A percentile compares a stretch with the other conserved stretches of the same genome.
phyloP scores from a whole-genome alignment of 345 rosid genomes.

The Arabidopsis thaliana region TAIR10.1 NC_003075.7:10720001-10720500 shows the following conservation, averaged over 20 bases:
- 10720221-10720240: neutral
- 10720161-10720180: neutral
- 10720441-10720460: conserved; percentile 40
- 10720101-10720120: neutral
- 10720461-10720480: conserved; percentile 38
- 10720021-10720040: neutral
- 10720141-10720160: neutral
- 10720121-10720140: neutral
- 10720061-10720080: conserved; percentile 2
- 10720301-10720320: neutral
- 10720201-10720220: neutral
- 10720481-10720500: neutral
- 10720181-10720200: neutral
- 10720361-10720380: neutral
- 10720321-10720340: neutral
- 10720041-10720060: neutral
- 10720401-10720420: conserved; percentile 15
- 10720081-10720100: neutral
- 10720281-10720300: neutral
- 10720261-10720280: conserved; percentile 16
- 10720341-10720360: conserved; percentile 6
- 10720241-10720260: neutral
- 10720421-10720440: conserved; percentile 8
- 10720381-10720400: conserved; percentile 30
- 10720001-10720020: conserved; percentile 4